A percentile compares a stretch with the other conserved stretches of the same genome.
Conservation (phyloP, 2,329 filamentous ascomycete species). For the Trichoderma afroharzianum region DNA sequence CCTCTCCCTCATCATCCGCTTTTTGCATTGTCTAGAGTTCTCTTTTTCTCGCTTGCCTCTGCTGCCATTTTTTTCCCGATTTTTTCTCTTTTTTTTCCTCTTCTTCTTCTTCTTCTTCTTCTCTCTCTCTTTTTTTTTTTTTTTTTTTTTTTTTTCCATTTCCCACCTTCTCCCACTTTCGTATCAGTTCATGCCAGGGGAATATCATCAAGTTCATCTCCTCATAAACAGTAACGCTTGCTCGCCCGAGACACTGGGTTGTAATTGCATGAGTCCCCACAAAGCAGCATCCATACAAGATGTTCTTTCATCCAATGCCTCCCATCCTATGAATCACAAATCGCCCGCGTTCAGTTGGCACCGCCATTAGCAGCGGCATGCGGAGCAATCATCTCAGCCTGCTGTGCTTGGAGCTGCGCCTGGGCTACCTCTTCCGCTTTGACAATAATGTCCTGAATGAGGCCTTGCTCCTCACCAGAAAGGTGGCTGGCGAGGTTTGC, state of each 20-base stretch:
- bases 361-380: conserved; percentile 14
- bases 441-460: conserved; percentile 77
- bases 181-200: not conserved
- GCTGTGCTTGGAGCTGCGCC: conserved; percentile 21
- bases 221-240: conserved; percentile 11
- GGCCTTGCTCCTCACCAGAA: conserved; percentile 72
- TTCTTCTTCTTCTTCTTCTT: not conserved
- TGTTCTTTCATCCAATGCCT: not conserved
- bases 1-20: not conserved
- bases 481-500: conserved; percentile 74
- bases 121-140: not conserved
- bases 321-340: not conserved
- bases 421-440: conserved; percentile 45
- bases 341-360: conserved; percentile 15
- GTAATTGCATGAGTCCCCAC: not conserved
- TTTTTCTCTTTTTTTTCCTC: not conserved
- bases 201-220: conserved; percentile 17
- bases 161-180: not conserved
- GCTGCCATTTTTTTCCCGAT: not conserved
- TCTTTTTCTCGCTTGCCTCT: not conserved
- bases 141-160: not conserved
- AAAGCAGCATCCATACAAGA: not conserved
- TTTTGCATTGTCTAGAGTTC: conserved; percentile 16
- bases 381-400: conserved; percentile 21
- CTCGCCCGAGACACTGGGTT: not conserved